Evolutionary conservation across 2,329 filamentous ascomycete species (phyloP).

Genomic region (Trichoderma sp.): DNA sequence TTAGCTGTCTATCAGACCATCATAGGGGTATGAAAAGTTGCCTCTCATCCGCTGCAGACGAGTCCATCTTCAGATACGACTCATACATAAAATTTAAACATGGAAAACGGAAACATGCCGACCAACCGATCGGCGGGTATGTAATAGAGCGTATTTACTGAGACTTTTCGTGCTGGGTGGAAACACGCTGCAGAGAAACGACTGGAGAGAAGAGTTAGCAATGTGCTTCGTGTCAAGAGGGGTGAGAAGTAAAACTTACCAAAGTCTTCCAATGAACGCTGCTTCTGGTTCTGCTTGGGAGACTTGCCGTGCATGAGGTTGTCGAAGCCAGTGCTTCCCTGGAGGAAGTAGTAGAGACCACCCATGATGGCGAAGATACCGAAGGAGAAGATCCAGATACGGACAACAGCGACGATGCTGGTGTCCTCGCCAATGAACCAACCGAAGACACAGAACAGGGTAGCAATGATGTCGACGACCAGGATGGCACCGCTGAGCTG

Average conservation of each 20-base stretch:
- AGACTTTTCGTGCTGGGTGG: conserved; percentile 88
- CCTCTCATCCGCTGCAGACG: conserved; percentile 42
- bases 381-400: conserved; percentile 90
- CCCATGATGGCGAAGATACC: conserved; percentile 85
- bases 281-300: conserved; percentile 78
- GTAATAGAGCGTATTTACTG: conserved; percentile 55
- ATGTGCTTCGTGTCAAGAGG: not conserved
- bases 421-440: conserved; percentile 72
- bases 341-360: conserved; percentile 73
- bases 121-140: conserved; percentile 45
- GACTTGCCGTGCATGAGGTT: conserved; percentile 93
- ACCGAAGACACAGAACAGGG: conserved; percentile 82
- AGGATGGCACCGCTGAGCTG: conserved; percentile 78
- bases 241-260: conserved; percentile 59
- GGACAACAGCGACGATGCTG: conserved; percentile 80
- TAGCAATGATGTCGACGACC: conserved; percentile 80
- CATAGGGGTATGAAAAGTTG: conserved; percentile 46
- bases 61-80: conserved; percentile 42
- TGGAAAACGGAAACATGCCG: conserved; percentile 45
- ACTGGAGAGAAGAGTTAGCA: conserved; percentile 63
- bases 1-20: conserved; percentile 47
- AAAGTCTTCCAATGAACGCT: conserved; percentile 86
- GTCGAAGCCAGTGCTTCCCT: conserved; percentile 80
- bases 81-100: conserved; percentile 47
- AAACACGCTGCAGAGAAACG: conserved; percentile 86